Conservation (phyloP, 306 rosid genomes). For the Trifolium fragiferum region DNA sequence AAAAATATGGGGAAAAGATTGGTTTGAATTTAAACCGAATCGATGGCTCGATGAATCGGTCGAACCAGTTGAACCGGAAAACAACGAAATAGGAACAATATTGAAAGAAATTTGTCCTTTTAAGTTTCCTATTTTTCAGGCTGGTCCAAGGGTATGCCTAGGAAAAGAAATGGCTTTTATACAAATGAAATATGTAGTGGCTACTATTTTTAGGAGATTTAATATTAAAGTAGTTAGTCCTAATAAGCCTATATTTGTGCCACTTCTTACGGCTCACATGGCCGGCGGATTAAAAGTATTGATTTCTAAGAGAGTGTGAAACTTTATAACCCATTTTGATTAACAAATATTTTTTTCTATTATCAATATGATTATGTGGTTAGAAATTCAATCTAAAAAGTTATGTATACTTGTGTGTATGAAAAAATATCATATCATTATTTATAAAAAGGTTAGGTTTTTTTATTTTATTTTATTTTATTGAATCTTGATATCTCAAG, state of each 20-base stretch:
- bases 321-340: slow-evolving; percentile 24
- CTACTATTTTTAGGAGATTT: slow-evolving; percentile 63
- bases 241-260: slow-evolving; percentile 70
- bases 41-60: slow-evolving; percentile 67
- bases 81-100: slow-evolving; percentile 32
- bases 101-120: slow-evolving; percentile 62
- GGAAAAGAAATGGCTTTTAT: slow-evolving; percentile 92
- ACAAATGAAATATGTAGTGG: slow-evolving; percentile 81
- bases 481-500: too few relatives aligned
- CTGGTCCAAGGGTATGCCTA: slow-evolving; percentile 88
- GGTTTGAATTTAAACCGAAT: slow-evolving; percentile 75
- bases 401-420: too few relatives aligned
- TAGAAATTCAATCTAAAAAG: too few relatives aligned
- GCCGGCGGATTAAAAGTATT: slow-evolving; percentile 77
- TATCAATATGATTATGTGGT: too few relatives aligned
- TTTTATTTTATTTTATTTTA: too few relatives aligned
- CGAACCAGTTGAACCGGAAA: slow-evolving; percentile 37
- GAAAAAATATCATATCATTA: too few relatives aligned
- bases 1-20: slow-evolving; percentile 75
- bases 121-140: slow-evolving; percentile 81
- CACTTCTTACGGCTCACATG: slow-evolving; percentile 90
- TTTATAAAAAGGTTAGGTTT: too few relatives aligned
- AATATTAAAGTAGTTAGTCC: slow-evolving; percentile 50
- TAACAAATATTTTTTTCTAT: too few relatives aligned
- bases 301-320: slow-evolving; percentile 54